Conservation (phyloP, 345 rosid species). For the Salix dunnii region DNA sequence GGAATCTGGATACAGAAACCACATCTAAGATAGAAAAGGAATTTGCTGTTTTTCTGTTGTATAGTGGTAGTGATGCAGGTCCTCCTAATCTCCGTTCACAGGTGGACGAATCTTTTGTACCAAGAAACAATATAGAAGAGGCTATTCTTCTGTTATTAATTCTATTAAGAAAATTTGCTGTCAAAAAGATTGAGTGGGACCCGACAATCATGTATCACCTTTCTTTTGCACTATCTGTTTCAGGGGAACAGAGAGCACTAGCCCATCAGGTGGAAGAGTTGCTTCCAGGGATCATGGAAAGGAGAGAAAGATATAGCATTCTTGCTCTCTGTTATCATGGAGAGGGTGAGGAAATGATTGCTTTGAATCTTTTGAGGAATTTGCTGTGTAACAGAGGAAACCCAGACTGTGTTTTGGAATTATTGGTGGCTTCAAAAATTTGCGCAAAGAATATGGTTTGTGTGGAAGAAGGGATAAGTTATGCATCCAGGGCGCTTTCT, state of each 20-base stretch:
- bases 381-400: slow-evolving; percentile 42
- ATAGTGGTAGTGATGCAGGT: slow-evolving; percentile 70
- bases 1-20: slow-evolving; percentile 61
- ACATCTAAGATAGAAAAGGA: slow-evolving; percentile 67
- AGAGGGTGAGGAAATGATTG: slow-evolving; percentile 59
- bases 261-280: slow-evolving; percentile 65
- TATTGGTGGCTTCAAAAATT: slow-evolving; percentile 64
- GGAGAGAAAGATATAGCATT: slow-evolving; percentile 52
- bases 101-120: slow-evolving; percentile 63
- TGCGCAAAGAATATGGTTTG: slow-evolving; percentile 28
- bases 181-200: slow-evolving; percentile 65
- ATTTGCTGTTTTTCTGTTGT: slow-evolving; percentile 68
- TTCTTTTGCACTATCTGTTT: slow-evolving; percentile 63
- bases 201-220: slow-evolving; percentile 76
- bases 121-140: slow-evolving; percentile 75
- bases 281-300: slow-evolving; percentile 54
- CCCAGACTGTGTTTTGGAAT: slow-evolving; percentile 49
- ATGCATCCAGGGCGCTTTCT: slow-evolving; percentile 47
- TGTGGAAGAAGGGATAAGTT: slow-evolving; percentile 57
- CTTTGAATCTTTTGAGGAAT: slow-evolving; percentile 62
- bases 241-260: slow-evolving; percentile 58
- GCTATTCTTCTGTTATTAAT: slow-evolving; percentile 72
- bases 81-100: slow-evolving; percentile 79
- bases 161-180: slow-evolving; percentile 56
- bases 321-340: slow-evolving; percentile 69